Evolutionary conservation across 306 rosid species (phyloP).

Genomic region (Betula pendula): DNA sequence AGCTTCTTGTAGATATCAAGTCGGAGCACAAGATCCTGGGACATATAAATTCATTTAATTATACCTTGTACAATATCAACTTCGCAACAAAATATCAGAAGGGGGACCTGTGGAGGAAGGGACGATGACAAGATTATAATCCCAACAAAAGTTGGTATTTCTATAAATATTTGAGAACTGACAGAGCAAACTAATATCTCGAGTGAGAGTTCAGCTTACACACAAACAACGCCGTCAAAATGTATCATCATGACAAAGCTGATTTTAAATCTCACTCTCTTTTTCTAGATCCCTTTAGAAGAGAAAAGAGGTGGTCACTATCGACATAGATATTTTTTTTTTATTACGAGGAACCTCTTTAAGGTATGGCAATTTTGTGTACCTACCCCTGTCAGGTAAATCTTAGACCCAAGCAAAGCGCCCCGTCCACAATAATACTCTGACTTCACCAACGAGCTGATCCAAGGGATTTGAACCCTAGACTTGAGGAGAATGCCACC

Average conservation of each 20-base stretch:
- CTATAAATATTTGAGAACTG: not conserved
- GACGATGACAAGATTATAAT: not conserved
- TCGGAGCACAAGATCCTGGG: conserved; percentile 80
- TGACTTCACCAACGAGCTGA: no score
- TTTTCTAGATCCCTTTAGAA: not conserved
- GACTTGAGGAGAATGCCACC: no score
- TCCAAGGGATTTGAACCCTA: no score
- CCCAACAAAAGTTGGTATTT: not conserved
- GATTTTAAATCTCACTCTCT: not conserved
- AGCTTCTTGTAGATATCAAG: conserved; percentile 63
- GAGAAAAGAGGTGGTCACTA: not conserved
- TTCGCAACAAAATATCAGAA: conserved; percentile 3
- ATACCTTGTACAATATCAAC: not conserved
- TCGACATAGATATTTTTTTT: not conserved
- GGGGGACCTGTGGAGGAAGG: not conserved
- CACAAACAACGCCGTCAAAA: not conserved
- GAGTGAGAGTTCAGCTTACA: not conserved
- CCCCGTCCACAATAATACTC: no score
- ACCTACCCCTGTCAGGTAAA: no score
- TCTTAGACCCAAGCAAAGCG: no score
- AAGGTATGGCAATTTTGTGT: no score
- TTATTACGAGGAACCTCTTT: no score
- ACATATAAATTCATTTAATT: conserved; percentile 3
- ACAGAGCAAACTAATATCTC: not conserved
- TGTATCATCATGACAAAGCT: not conserved